These are phyloP conservation scores for Ceratocystis albifundus DNA, from an alignment of 2,329 filamentous ascomycete genomes.

Conservation along the genomic window DNA sequence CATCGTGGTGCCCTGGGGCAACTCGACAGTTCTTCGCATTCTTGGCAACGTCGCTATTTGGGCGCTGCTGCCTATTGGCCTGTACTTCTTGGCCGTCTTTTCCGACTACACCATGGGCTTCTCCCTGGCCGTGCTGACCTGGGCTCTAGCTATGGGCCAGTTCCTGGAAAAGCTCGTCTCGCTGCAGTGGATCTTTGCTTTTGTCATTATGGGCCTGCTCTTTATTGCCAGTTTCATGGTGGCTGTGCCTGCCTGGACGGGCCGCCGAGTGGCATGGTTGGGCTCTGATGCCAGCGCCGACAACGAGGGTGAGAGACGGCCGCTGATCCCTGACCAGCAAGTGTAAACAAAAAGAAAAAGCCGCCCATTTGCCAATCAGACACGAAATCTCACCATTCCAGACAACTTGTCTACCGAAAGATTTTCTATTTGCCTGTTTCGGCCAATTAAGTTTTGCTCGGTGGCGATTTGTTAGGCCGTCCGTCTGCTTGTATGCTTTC, in stretches of 20 bases:
- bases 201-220: conserved; percentile 65
- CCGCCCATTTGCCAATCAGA: neutral
- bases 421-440: neutral
- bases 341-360: neutral
- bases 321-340: conserved; percentile 43
- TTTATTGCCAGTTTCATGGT: conserved; percentile 57
- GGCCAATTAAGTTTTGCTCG: neutral
- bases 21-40: conserved; percentile 58
- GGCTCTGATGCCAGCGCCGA: conserved; percentile 24
- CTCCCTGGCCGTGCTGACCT: conserved; percentile 58
- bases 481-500: neutral
- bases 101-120: conserved; percentile 73
- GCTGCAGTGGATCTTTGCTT: conserved; percentile 88
- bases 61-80: conserved; percentile 64
- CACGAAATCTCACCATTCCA: neutral
- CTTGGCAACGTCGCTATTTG: conserved; percentile 83
- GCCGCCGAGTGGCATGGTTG: conserved; percentile 40
- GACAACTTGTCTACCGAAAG: neutral
- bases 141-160: conserved; percentile 67
- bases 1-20: conserved; percentile 59
- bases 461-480: neutral
- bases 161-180: conserved; percentile 61
- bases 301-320: conserved; percentile 48
- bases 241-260: conserved; percentile 52
- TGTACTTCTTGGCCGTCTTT: conserved; percentile 62